Base-by-base conservation (phyloP, 371 early-diverging fungal species). In the Mucor indicus region DNA sequence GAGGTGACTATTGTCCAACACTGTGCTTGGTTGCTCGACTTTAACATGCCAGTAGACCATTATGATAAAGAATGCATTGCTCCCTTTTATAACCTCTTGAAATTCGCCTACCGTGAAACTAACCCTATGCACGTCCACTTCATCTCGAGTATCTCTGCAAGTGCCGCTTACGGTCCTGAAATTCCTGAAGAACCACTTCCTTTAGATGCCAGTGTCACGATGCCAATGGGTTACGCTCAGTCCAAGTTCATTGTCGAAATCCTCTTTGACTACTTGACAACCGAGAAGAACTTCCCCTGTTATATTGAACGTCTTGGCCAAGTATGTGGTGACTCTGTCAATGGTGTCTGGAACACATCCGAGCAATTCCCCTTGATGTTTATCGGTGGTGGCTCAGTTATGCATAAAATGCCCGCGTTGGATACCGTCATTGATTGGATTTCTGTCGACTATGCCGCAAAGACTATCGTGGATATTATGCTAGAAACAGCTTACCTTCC, bases 171-270 rank as follows among this genome's bases (percentile, higher is more conserved):
- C 2, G 60, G 47, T 11, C 2, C 20, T 3, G 22, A 20, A 5
- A 33, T 73, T 12, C 36, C 45, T 5, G 78, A 77, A 24, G 27
- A 44, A 4, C 54, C 53, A 11, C 23, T 66, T 0, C 62, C 61
- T 17, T 22, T 64, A 7, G 57, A 72, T 29, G 43, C 67, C 15
- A 50, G 49, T 33, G 56, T 61, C 13, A 30, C 57, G n/a, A 61
- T 67, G 55, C 60, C 70, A 8, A 67, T 67, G 57, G 74, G 77
- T 1, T 77, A 73, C 32, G 62, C 54, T 5, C 67, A 71, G 5
- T 67, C 68, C 27, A 77, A 77, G 37, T 69, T 61, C 32, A 54
- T 77, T 32, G 55, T 60, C 19, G 72, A 77, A 29, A 50, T 48
- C 2, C 43, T 77, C 15, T 48, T 64, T 2, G 23, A 58, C 13